These are phyloP conservation scores for Mycena polygramma DNA, from an alignment of 768 basidiomycete species.

Conservation along the genomic window DNA sequence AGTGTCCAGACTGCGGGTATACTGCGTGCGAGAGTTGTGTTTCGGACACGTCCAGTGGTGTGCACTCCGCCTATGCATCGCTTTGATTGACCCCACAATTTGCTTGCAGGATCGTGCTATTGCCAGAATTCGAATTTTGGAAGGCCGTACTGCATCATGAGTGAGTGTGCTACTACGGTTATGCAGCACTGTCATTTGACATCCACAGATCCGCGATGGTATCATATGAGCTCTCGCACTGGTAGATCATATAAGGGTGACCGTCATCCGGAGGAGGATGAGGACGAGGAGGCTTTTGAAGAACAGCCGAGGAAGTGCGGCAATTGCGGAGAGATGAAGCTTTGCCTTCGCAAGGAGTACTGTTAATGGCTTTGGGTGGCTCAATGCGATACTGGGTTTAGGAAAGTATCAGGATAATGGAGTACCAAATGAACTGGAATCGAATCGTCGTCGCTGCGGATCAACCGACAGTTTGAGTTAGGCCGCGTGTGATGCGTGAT, in stretches of 20 bases:
- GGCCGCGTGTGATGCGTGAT: neutral
- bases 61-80: neutral
- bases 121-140: conserved; percentile 52
- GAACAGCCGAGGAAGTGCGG: conserved; percentile 44
- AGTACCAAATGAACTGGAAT: no score
- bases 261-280: conserved; percentile 47
- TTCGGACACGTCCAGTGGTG: conserved; percentile 45
- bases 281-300: conserved; percentile 45
- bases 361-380: neutral
- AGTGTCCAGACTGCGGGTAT: conserved; percentile 52
- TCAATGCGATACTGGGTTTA: neutral
- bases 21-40: conserved; percentile 50
- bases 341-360: conserved; percentile 19
- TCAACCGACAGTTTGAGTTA: no score
- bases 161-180: conserved; percentile 20
- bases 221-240: conserved; percentile 46
- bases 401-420: no score
- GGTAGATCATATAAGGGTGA: conserved; percentile 47
- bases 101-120: conserved; percentile 49
- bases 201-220: conserved; percentile 45
- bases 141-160: conserved; percentile 45
- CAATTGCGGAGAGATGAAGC: conserved; percentile 45
- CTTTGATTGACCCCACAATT: neutral
- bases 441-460: no score
- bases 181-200: neutral